Evolutionary conservation across 345 rosid species (phyloP), one percentile per base, ranked within the genome.

Genomic region (Sonneratia alba): DNA sequence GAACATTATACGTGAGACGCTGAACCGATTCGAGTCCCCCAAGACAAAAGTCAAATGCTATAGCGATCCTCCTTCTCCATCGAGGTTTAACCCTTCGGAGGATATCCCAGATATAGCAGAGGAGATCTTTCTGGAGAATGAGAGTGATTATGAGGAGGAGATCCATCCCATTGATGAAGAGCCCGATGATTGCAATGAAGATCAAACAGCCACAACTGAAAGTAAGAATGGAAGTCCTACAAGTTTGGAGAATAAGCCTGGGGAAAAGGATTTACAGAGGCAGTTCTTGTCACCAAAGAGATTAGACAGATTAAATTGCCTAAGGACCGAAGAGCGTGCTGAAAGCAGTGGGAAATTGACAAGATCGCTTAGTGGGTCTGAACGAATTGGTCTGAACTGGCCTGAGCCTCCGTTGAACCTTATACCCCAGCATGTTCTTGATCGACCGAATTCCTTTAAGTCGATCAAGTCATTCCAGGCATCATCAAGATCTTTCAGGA

Each of bases 31-130:
- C 71, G 81, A 78, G 72, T 89, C 85, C 63, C 73, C 81, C 61
- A 70, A 65, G 53, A 47, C 79, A 7, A 86, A 70, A 67, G 79
- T 90, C 67, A 91, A 94, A 72, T 84, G 91, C 81, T 83, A 88
- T 66, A 94, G 97, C 84, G 98, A 94, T 79, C 98, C 97, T 24
- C 88, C 94, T 57, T 91, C 98, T 73, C 98, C 98, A 12, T 88
- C 96, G 45, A 94, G 85, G 79, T 84, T 91, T 70, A 81, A 78
- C 79, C 89, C 89, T 72, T 80, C 79, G 63, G 93, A 87, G 21
- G 93, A 91, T 56, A 71, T 87, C 67, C 88, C 85, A 36, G 80
- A 74, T 70, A 69, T 89, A 64, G 92, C 84, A 73, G 96, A 94
- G 79, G 98, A 88, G 78, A 83, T 83, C 10, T 72, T 80, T 37